Percentiles rank a stretch among this genome's conserved stretches.
Evolutionary conservation across 345 rosid genomes (phyloP).

Genomic region (Crucihimalaya himalaica): DNA sequence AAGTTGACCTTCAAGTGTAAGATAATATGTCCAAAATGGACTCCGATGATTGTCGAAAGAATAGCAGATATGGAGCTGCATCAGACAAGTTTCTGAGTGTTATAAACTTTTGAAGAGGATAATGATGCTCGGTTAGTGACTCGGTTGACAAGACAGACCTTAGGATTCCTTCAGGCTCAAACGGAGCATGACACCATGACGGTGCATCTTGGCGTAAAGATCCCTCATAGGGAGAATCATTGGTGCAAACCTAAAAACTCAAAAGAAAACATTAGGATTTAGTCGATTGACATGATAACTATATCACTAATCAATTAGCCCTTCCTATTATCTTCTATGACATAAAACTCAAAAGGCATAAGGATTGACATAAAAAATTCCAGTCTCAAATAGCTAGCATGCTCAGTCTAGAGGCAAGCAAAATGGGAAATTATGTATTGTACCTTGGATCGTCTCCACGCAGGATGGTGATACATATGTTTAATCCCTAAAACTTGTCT

Average conservation of each 20-base stretch:
- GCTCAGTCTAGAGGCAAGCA: neutral
- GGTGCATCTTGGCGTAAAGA: constrained; percentile 62
- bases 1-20: constrained; percentile 62
- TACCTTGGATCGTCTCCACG: constrained; percentile 94
- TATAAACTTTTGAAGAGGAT: constrained; percentile 1
- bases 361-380: neutral
- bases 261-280: neutral
- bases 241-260: constrained; percentile 72
- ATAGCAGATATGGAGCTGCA: constrained; percentile 82
- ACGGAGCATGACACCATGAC: constrained; percentile 87
- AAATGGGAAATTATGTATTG: neutral
- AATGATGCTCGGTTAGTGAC: neutral
- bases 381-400: neutral
- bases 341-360: neutral
- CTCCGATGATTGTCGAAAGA: constrained; percentile 77
- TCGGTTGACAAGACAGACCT: constrained; percentile 47
- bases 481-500: constrained; percentile 68
- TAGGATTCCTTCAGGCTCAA: constrained; percentile 90
- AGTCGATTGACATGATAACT: neutral
- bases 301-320: neutral
- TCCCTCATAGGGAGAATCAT: constrained; percentile 63
- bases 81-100: constrained; percentile 12
- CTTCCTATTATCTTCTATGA: neutral
- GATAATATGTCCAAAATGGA: constrained; percentile 84
- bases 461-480: constrained; percentile 81